These are phyloP conservation scores for Penicillium sumatraense DNA, from an alignment of 2,329 filamentous ascomycete genomes.

Conservation along the genomic window DNA sequence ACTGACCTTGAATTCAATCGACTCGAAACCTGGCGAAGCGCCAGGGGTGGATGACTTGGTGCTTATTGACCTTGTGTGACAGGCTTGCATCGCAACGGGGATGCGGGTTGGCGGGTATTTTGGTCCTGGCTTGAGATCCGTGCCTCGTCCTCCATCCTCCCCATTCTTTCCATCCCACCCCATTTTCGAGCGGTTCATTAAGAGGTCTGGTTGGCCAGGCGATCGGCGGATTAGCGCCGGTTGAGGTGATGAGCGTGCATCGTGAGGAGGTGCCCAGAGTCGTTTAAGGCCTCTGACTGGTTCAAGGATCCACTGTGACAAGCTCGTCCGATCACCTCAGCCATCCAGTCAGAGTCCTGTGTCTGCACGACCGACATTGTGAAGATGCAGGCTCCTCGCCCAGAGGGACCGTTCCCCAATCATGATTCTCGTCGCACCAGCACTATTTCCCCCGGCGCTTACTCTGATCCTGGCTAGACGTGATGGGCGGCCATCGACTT, in stretches of 20 bases:
- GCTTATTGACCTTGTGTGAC: constrained; percentile 1
- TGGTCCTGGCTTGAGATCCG: neutral
- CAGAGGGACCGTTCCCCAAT: constrained; percentile 19
- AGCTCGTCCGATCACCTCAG: constrained; percentile 30
- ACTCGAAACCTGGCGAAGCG: neutral
- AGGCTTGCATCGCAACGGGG: neutral
- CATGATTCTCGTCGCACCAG: constrained; percentile 11
- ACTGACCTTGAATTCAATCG: neutral
- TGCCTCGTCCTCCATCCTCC: neutral
- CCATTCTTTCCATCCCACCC: neutral
- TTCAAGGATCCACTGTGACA: constrained; percentile 37
- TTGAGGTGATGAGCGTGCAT: constrained; percentile 28
- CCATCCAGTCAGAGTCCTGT: constrained; percentile 30
- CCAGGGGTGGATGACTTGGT: constrained; percentile 1
- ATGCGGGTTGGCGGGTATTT: constrained; percentile 3
- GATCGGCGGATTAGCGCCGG: constrained; percentile 37
- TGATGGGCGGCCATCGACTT: constrained; percentile 26
- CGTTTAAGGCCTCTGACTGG: constrained; percentile 23
- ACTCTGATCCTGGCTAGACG: constrained; percentile 25
- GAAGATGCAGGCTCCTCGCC: constrained; percentile 21
- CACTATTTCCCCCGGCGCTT: constrained; percentile 34
- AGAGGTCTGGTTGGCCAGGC: constrained; percentile 34
- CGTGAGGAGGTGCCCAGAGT: constrained; percentile 12
- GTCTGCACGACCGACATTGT: constrained; percentile 14
- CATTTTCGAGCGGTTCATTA: constrained; percentile 33